phyloP scores from a whole-genome alignment of 495 filamentous ascomycete genomes.

The Neurospora sp. region DNA sequence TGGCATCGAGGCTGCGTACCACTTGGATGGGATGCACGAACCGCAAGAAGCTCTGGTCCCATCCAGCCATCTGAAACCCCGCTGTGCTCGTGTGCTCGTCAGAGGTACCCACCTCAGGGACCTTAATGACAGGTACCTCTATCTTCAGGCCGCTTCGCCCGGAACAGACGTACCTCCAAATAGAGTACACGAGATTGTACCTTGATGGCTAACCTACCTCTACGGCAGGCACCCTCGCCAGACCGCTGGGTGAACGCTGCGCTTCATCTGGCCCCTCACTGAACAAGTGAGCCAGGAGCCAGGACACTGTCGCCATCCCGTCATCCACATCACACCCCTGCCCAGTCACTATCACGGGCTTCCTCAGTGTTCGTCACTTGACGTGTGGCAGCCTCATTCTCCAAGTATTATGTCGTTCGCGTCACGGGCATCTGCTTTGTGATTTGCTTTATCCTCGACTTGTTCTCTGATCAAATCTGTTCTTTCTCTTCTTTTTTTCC shows the following conservation, averaged over 20 bases:
- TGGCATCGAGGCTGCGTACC: background rate
- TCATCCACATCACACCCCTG: conserved; percentile 1
- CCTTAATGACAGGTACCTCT: background rate
- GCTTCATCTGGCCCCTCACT: background rate
- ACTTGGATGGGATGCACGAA: background rate
- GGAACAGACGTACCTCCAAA: background rate
- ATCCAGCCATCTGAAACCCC: background rate
- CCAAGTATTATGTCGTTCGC: background rate
- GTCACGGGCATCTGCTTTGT: background rate
- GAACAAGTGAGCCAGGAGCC: background rate
- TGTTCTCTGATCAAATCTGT: background rate
- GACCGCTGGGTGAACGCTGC: background rate
- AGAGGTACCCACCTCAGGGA: background rate
- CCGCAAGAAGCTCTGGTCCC: background rate
- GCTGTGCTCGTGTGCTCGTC: background rate
- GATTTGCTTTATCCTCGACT: background rate
- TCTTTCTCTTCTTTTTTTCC: background rate
- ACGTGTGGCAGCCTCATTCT: background rate
- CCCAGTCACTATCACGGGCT: conserved; percentile 3
- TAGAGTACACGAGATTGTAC: background rate
- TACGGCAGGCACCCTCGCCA: background rate
- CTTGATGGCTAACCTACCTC: background rate
- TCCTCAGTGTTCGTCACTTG: conserved; percentile 1
- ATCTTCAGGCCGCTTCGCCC: background rate
- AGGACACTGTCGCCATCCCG: background rate